phyloP scores from a whole-genome alignment of 176 grass and related monocot species.

The Oryza rufipogon region DNA sequence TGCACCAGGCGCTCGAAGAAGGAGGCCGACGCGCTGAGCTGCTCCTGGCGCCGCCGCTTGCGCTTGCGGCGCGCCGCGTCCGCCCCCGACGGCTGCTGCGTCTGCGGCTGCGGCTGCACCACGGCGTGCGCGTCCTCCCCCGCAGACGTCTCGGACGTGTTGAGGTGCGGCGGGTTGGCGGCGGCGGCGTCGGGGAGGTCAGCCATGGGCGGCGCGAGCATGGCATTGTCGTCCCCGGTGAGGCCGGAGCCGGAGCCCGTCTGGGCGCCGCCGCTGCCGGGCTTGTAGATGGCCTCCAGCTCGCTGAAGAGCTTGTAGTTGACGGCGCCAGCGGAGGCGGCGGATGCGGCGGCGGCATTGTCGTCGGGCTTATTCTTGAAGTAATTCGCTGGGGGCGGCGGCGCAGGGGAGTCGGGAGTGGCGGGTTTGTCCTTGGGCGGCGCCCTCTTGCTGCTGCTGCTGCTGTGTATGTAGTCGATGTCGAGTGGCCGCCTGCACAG shows the following conservation, averaged over 20 bases:
- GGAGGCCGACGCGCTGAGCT: constrained; percentile 70
- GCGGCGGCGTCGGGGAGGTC: constrained; percentile 37
- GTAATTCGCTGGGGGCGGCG: constrained; percentile 32
- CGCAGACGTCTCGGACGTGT: constrained; percentile 68
- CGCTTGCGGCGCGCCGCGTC: constrained; percentile 54
- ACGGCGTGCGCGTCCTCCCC: constrained; percentile 68
- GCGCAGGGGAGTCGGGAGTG: constrained; percentile 49
- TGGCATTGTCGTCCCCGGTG: constrained; percentile 75
- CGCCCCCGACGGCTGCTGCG: not conserved
- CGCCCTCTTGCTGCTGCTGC: constrained; percentile 76
- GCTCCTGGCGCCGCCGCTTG: constrained; percentile 73
- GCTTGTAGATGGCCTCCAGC: constrained; percentile 96
- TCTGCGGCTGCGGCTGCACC: constrained; percentile 39
- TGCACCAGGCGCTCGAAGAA: constrained; percentile 89
- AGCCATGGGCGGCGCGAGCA: constrained; percentile 45
- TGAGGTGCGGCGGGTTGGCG: constrained; percentile 8
- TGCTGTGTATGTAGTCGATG: constrained; percentile 85
- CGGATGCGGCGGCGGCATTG: not conserved
- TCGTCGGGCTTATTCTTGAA: constrained; percentile 64
- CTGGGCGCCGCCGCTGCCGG: constrained; percentile 63
- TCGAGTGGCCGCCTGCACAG: constrained; percentile 80
- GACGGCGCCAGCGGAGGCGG: constrained; percentile 21
- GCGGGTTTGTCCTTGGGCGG: constrained; percentile 62
- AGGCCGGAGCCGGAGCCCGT: constrained; percentile 89
- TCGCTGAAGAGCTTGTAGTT: constrained; percentile 99